Evolutionary conservation across 2,329 filamentous ascomycete genomes (phyloP).

Genomic region (Dothiorella sarmentorum): DNA sequence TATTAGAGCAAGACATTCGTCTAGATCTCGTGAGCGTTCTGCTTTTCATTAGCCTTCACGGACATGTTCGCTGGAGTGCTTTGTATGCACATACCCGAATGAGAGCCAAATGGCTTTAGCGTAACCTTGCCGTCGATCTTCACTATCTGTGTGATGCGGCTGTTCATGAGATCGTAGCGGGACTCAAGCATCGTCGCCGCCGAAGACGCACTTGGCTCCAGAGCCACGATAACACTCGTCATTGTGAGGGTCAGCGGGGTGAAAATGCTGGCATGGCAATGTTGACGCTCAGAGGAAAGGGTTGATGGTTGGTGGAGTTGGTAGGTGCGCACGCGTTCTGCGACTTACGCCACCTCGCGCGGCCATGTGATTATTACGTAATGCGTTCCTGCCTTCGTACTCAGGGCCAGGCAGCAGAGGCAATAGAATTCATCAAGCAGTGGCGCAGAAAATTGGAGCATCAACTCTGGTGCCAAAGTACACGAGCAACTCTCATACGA

Average conservation of each 20-base stretch:
- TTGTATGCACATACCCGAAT: neutral
- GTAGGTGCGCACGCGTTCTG: neutral
- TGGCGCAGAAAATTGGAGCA: too few species aligned
- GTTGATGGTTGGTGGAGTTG: neutral
- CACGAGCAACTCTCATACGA: too few species aligned
- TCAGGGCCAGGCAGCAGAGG: too few species aligned
- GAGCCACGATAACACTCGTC: neutral
- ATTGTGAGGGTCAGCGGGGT: neutral
- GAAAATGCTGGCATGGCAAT: neutral
- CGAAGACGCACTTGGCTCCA: neutral
- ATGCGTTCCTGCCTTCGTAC: neutral
- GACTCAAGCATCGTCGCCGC: neutral
- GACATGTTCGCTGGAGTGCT: neutral
- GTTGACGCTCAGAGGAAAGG: neutral
- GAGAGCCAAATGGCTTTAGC: neutral
- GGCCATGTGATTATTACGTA: constrained; percentile 8
- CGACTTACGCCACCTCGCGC: constrained; percentile 5
- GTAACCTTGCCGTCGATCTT: neutral
- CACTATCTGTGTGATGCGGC: neutral
- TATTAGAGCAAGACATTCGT: neutral
- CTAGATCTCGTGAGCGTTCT: neutral
- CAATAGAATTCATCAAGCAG: too few species aligned
- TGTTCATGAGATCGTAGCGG: neutral
- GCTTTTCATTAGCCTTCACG: too few species aligned
- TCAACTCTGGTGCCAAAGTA: too few species aligned